Conservation (phyloP, 345 rosid genomes). For the Luvunga scandens region DNA sequence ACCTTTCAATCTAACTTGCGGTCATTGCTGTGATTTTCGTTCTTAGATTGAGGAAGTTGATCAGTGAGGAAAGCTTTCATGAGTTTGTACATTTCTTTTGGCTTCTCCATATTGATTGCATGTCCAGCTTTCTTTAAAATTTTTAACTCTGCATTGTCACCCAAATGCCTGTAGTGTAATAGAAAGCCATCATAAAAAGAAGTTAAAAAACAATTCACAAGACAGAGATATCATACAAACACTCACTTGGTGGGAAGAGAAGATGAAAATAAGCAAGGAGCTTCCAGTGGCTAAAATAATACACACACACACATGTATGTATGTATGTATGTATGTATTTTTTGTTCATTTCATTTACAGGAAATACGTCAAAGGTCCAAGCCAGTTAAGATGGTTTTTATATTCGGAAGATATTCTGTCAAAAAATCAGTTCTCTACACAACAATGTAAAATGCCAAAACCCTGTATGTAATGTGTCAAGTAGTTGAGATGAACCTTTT, state of each 20-base stretch:
- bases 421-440: not conserved
- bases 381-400: not conserved
- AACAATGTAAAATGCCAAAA: not conserved
- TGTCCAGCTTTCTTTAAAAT: conserved; percentile 75
- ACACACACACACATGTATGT: too few relatives aligned
- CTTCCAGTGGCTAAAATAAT: not conserved
- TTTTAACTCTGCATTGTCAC: conserved; percentile 53
- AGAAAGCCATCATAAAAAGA: not conserved
- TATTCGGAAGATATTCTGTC: not conserved
- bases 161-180: conserved; percentile 48
- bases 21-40: conserved; percentile 28
- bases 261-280: not conserved
- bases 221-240: not conserved
- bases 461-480: not conserved
- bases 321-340: too few relatives aligned
- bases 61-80: conserved; percentile 62
- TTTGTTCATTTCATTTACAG: too few relatives aligned
- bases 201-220: not conserved
- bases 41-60: conserved; percentile 27
- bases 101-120: conserved; percentile 70
- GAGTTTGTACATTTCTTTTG: conserved; percentile 59
- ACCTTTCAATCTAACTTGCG: conserved; percentile 30
- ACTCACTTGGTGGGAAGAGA: not conserved
- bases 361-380: too few relatives aligned
- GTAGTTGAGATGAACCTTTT: conserved; percentile 36